A percentile compares a stretch with the other conserved stretches of the same genome.
These are phyloP conservation scores for Pulveroboletus ravenelii DNA, from an alignment of 768 basidiomycete genomes.

Conservation along the genomic window DNA sequence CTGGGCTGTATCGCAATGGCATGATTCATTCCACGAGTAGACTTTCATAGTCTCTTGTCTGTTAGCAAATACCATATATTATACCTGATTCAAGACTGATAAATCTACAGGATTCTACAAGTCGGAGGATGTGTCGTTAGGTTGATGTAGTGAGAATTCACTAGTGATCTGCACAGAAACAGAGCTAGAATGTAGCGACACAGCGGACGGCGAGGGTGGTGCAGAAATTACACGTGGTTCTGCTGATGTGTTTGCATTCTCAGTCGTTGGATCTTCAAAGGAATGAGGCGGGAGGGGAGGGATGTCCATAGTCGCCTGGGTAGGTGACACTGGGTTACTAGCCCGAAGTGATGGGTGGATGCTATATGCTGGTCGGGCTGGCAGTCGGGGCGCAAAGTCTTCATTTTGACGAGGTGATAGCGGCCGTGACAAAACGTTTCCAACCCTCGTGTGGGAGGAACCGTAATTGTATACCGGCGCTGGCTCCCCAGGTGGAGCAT, in stretches of 20 bases:
- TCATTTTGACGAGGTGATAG: constrained; percentile 35
- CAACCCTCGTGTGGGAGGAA: constrained; percentile 64
- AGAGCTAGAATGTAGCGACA: constrained; percentile 11
- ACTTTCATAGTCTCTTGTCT: neutral
- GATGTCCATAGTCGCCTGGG: constrained; percentile 34
- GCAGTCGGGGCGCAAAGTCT: constrained; percentile 72
- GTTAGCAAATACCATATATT: constrained; percentile 4
- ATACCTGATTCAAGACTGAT: neutral
- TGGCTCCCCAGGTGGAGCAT: constrained; percentile 64
- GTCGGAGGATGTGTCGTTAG: constrained; percentile 11
- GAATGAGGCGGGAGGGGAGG: constrained; percentile 27
- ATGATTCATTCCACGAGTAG: constrained; percentile 24
- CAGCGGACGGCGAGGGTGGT: constrained; percentile 16
- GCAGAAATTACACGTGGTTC: constrained; percentile 6
- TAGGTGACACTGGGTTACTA: constrained; percentile 44
- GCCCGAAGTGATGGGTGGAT: constrained; percentile 74
- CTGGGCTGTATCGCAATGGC: constrained; percentile 29
- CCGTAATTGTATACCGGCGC: constrained; percentile 58
- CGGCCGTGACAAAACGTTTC: constrained; percentile 38
- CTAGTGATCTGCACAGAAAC: constrained; percentile 9
- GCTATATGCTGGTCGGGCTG: constrained; percentile 62
- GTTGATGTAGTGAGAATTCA: constrained; percentile 8
- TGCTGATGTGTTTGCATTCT: neutral
- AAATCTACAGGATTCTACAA: constrained; percentile 9
- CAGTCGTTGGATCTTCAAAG: constrained; percentile 19